A percentile compares a stretch with the other conserved stretches of the same genome.
Conservation (phyloP, 202 grass and related monocot genomes). For the Bolboschoenoplectus hybrid region DNA sequence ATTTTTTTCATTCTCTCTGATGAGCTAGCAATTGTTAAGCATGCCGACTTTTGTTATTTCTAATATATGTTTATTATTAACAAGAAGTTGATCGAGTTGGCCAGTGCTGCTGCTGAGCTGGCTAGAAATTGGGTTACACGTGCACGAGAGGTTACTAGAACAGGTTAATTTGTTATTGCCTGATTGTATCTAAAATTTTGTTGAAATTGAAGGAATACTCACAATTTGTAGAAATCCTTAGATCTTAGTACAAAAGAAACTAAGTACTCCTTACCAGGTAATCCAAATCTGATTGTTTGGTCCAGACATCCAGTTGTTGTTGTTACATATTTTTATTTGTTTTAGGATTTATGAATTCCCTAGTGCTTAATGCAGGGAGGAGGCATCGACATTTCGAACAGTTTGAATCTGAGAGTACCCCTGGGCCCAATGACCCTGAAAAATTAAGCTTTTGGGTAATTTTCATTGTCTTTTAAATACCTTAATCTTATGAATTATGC, state of each 20-base stretch:
- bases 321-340: slow-evolving; percentile 37
- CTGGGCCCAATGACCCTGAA: slow-evolving; percentile 78
- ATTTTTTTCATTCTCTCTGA: slow-evolving; percentile 28
- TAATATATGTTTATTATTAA: slow-evolving; percentile 15
- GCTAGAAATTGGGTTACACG: slow-evolving; percentile 65
- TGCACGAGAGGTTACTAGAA: slow-evolving; percentile 64
- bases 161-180: slow-evolving; percentile 51
- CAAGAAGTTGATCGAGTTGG: slow-evolving; percentile 70
- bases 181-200: slow-evolving; percentile 37
- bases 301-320: slow-evolving; percentile 18
- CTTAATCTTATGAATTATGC: background rate
- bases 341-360: slow-evolving; percentile 18
- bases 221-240: slow-evolving; percentile 30
- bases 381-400: slow-evolving; percentile 62
- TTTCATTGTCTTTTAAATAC: slow-evolving; percentile 18
- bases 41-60: background rate
- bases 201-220: slow-evolving; percentile 22
- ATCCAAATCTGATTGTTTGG: slow-evolving; percentile 23
- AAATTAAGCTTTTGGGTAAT: slow-evolving; percentile 96
- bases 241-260: slow-evolving; percentile 11
- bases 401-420: slow-evolving; percentile 67
- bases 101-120: slow-evolving; percentile 70
- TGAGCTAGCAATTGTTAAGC: slow-evolving; percentile 9
- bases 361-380: slow-evolving; percentile 56
- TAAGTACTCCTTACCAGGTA: slow-evolving; percentile 26